Evolutionary conservation across 2,329 filamentous ascomycete species (phyloP), one percentile per base, ranked within the genome.

Genomic region (Sporothrix mexicana): DNA sequence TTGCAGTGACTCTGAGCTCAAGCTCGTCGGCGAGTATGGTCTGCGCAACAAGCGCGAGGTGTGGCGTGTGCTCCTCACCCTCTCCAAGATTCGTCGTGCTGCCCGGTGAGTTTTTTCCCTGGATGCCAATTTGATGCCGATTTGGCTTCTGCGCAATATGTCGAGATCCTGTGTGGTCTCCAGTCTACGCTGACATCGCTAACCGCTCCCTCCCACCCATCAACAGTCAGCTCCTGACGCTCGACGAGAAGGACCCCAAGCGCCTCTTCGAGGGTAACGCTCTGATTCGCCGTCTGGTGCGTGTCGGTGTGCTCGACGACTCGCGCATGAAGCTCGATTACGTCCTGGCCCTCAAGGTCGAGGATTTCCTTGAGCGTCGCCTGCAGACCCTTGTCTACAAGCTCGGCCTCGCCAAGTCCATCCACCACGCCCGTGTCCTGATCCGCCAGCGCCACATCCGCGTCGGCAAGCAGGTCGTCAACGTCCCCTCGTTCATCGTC

Each of bases 301-400:
- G 96, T 85, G 95, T 98, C 84, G 96, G 96, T 93, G 96, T 99
- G 83, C 94, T 99, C 83, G 96, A 99, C 85, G 96, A 99, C 90
- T 95, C 95, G 85, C 96, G 96, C 91, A 99, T 99, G 96, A 99
- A 98, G 93, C 96, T 99, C 90, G 96, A 99, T 98, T 98, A 99
- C 92, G 96, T 99, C 84, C 89, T 99, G 84, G 96, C 96, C 87
- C 92, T 99, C 76, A 97, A 97, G 91, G 93, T 97, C 82, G 96
- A 99, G 88, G 96, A 99, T 87, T 99, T 99, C 92, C 91, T 99
- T 88, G 96, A 99, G 93, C 95, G 96, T 82, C 95, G 96, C 86
- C 95, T 98, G 80, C 95, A 99, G 92, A 99, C 96, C 81, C 97
- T 95, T 83, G 96, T 99, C 85, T 98, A 97, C 93, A 98, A 99